Conservation (phyloP, 2,329 filamentous ascomycete genomes). For the Xylariaceae sp. region DNA sequence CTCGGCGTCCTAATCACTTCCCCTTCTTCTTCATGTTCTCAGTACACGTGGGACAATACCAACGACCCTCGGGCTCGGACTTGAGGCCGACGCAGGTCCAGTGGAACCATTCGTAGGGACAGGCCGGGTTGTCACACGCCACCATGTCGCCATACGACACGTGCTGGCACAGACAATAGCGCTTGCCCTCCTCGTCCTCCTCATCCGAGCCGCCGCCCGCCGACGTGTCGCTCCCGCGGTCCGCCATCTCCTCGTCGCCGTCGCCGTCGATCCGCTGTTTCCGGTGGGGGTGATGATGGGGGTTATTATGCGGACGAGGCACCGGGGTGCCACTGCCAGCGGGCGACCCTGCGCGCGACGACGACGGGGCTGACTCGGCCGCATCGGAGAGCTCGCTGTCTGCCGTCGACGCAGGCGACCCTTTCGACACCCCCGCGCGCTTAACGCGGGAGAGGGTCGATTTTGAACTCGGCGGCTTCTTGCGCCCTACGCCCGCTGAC, state of each 20-base stretch:
- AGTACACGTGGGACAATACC: constrained; percentile 67
- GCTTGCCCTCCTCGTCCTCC: constrained; percentile 75
- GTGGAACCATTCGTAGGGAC: constrained; percentile 86
- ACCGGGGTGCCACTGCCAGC: constrained; percentile 44
- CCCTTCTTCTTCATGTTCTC: constrained; percentile 53
- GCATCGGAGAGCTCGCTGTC: constrained; percentile 69
- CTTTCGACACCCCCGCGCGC: constrained; percentile 55
- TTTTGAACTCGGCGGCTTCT: constrained; percentile 47
- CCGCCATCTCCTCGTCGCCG: constrained; percentile 37
- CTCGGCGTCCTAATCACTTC: constrained; percentile 25
- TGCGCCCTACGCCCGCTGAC: constrained; percentile 37
- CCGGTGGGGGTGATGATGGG: constrained; percentile 20
- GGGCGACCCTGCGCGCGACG: constrained; percentile 49
- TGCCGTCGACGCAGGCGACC: constrained; percentile 64
- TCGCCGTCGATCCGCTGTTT: constrained; percentile 25
- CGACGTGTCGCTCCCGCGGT: constrained; percentile 54
- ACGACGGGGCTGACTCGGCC: constrained; percentile 53
- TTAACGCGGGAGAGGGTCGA: constrained; percentile 67
- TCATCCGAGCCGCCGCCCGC: constrained; percentile 56
- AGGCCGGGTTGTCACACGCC: constrained; percentile 81
- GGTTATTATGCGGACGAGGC: constrained; percentile 25
- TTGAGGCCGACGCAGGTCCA: constrained; percentile 74
- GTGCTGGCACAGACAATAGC: constrained; percentile 82
- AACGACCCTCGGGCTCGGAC: constrained; percentile 67
- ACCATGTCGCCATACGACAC: constrained; percentile 89